A percentile compares a stretch with the other conserved stretches of the same genome.
These are phyloP conservation scores for Canariomyces notabilis DNA, from an alignment of 2,329 filamentous ascomycete species.

Conservation along the genomic window DNA sequence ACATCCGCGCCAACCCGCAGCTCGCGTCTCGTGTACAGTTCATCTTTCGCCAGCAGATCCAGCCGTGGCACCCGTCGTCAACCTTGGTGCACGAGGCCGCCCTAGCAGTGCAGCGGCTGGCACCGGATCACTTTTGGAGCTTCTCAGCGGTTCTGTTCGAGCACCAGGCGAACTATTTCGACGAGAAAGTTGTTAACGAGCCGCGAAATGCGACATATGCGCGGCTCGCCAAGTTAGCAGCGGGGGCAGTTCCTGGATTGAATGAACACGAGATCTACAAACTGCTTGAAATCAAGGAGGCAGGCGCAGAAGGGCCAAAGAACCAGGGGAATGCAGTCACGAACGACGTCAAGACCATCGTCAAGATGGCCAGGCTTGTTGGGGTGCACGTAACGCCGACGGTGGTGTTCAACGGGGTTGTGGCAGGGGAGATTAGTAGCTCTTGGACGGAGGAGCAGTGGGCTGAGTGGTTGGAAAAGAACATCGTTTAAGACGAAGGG, in stretches of 20 bases:
- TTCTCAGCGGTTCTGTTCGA: conserved; percentile 65
- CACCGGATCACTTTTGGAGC: conserved; percentile 70
- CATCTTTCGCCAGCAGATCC: conserved; percentile 86
- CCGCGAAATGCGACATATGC: conserved; percentile 77
- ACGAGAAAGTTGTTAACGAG: conserved; percentile 79
- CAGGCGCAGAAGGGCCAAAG: conserved; percentile 54
- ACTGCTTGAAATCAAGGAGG: conserved; percentile 64
- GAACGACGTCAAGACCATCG: conserved; percentile 74
- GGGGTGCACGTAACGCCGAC: conserved; percentile 90
- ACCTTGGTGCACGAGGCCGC: conserved; percentile 78
- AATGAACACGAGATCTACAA: conserved; percentile 65
- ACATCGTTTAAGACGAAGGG: conserved; percentile 35
- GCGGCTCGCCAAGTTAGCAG: conserved; percentile 75
- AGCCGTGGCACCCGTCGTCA: conserved; percentile 90
- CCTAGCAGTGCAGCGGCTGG: conserved; percentile 68
- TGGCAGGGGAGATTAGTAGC: conserved; percentile 73
- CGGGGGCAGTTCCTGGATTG: conserved; percentile 58
- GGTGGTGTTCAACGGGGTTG: conserved; percentile 79
- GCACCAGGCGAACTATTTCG: conserved; percentile 74
- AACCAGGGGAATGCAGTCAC: conserved; percentile 82
- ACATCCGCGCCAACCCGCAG: conserved; percentile 56
- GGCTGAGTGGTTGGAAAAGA: conserved; percentile 71
- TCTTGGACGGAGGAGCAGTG: conserved; percentile 77
- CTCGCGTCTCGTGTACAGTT: conserved; percentile 58
- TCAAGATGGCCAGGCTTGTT: conserved; percentile 73